Base-by-base conservation (phyloP, 148 eudicot genomes). In the Simmondsia chinensis region DNA sequence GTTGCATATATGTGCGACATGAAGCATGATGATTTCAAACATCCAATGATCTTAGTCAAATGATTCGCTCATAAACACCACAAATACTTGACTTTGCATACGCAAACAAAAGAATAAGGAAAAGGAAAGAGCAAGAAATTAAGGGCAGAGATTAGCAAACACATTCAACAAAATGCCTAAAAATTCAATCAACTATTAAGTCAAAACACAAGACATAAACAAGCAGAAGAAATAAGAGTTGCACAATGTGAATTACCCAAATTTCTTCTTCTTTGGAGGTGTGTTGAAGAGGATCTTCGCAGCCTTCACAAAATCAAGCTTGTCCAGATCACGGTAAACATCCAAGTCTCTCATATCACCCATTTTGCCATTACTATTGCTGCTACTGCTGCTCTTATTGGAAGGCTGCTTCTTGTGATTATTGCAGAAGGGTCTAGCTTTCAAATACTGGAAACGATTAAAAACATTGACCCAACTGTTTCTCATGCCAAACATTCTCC, bases 241-340 rank as follows among this genome's bases (percentile, higher is more conserved):
- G n/a, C n/a, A 38, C 34, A 11, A 14, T 26, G 15, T 17, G 32
- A 17, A 43, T 15, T 65, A 89, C 97, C 97, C 93, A 35, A 89
- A 84, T 63, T 71, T 78, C 76, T 69, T 75, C 57, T 61, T 50
- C 37, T 64, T 73, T 2, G 70, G 70, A 9, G 87, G 67, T 24
- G 46, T 31, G 9, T 74, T 52, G 54, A 88, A 84, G 33, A 84
- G 76, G 29, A 88, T 84, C 44, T 73, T 81, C 6, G 97, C 75
- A 14, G 97, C 97, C 20, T 70, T 78, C 73, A 55, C 65, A 56
- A 89, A 84, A 58, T 89, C 72, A 49, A 89, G 95, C 8, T 84
- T 78, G 9, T 76, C 65, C 0, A 84, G 71, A 33, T 82, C 75
- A 38, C 76, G 74, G 38, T 77, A 77, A 0, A 49, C 63, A 23